Base-by-base conservation (phyloP, 225 moss, liverwort and hornwort species). In the Sphagnum tenellum region DNA sequence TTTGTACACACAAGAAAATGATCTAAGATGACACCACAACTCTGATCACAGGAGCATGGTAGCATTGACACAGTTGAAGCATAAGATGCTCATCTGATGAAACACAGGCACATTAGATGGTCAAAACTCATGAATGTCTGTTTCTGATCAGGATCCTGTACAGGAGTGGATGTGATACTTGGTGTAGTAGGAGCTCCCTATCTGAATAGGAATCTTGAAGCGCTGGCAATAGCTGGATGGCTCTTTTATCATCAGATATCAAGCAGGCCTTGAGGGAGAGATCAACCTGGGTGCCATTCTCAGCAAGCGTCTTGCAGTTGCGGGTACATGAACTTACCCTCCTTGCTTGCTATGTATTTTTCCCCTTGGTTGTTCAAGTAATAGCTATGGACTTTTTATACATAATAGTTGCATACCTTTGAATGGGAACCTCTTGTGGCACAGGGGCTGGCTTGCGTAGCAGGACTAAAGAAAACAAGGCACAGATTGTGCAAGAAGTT, bases 101-200 rank as follows among this genome's bases (percentile, higher is more conserved):
- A 29, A 29, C 29, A 29, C 29, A 29, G 0, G 29, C 29, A 29
- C 29, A 29, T 29, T 29, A 29, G 29, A 29, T 29, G 29, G 29
- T 1, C 29, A 29, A 29, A 29, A 29, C 29, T 29, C 29, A 29
- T 29, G 29, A 29, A 1, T 29, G 29, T 29, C 29, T 29, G 29
- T 29, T 29, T 29, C 29, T 29, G 29, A 29, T 29, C 29, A 1
- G 29, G 29, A 29, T 29, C 29, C 29, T 1, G n/a, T 64, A 45
- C 77, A 89, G 89, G 94, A 69, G 94, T 95, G 73, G 86, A 95
- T 76, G 86, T 95, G 7, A 84, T 95, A 65, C 76, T 95, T 77
- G 94, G 91, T 71, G 69, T 67, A 72, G 79, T 95, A 68, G 94
- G 94, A 60, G 94, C 84, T 48, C 48, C 82, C 6, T 95, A 95